phyloP scores from a whole-genome alignment of 202 grass and related monocot species.

The Panicum hallii region DNA sequence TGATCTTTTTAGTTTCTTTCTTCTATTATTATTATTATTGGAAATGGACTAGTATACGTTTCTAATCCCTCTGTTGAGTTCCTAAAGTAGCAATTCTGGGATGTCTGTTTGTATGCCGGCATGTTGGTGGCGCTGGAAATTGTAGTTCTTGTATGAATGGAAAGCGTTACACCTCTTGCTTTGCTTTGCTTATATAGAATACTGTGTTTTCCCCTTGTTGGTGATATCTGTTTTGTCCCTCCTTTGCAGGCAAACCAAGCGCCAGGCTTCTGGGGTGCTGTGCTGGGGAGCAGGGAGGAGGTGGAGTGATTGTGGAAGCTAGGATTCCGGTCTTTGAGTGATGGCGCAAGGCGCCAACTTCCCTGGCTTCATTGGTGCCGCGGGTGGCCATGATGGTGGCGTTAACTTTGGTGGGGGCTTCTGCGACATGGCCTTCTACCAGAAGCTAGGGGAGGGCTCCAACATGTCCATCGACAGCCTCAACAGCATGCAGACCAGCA shows the following conservation, averaged over 20 bases:
- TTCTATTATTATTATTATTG: background rate
- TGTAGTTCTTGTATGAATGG: background rate
- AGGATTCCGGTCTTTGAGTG: background rate
- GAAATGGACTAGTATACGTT: background rate
- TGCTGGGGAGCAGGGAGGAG: slow-evolving; percentile 19
- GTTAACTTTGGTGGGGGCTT: slow-evolving; percentile 50
- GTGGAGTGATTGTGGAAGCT: background rate
- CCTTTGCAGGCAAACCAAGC: slow-evolving; percentile 34
- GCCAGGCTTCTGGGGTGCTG: background rate
- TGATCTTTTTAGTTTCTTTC: background rate
- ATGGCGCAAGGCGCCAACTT: slow-evolving; percentile 74
- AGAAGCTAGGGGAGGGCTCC: slow-evolving; percentile 83
- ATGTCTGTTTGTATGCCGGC: background rate
- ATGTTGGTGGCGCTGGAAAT: background rate
- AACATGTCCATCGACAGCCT: slow-evolving; percentile 86
- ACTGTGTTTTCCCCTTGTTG: background rate
- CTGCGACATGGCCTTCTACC: slow-evolving; percentile 84
- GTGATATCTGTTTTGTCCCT: slow-evolving; percentile 7
- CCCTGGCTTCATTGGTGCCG: slow-evolving; percentile 55
- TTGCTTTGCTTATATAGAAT: background rate
- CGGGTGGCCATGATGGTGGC: slow-evolving; percentile 39
- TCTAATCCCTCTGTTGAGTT: slow-evolving; percentile 18
- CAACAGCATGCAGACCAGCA: slow-evolving; percentile 82
- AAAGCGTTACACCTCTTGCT: background rate
- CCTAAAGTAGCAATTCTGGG: background rate